Conservation (phyloP, 2,329 filamentous ascomycete species). For the Botryotinia globosa region DNA sequence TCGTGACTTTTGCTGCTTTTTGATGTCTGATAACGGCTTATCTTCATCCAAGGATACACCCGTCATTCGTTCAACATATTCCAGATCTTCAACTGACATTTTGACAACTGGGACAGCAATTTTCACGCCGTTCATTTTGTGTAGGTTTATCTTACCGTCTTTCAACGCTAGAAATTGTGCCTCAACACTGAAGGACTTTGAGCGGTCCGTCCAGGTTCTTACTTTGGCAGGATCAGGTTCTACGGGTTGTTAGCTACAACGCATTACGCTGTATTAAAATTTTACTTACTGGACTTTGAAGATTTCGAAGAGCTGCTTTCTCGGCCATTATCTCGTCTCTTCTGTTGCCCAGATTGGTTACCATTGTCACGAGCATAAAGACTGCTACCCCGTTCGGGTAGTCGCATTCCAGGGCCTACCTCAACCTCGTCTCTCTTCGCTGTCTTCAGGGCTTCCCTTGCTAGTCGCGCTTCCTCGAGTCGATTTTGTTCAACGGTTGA, state of each 20-base stretch:
- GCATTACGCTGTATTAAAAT: constrained; percentile 26
- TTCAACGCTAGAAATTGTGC: constrained; percentile 93
- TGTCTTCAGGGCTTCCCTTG: constrained; percentile 72
- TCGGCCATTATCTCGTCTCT: constrained; percentile 67
- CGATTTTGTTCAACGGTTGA: constrained; percentile 75
- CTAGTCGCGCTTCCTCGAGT: constrained; percentile 77
- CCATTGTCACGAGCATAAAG: constrained; percentile 63
- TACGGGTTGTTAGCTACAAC: constrained; percentile 40
- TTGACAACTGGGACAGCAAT: constrained; percentile 94
- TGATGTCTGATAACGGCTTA: constrained; percentile 86
- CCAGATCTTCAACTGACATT: constrained; percentile 92
- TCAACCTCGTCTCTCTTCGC: constrained; percentile 58
- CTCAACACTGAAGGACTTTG: constrained; percentile 94
- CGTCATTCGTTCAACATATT: constrained; percentile 88
- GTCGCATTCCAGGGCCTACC: constrained; percentile 74
- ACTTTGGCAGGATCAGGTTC: constrained; percentile 82
- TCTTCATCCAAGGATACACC: constrained; percentile 87
- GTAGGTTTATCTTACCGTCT: constrained; percentile 94
- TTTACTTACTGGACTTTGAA: constrained; percentile 67
- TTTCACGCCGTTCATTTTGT: constrained; percentile 97
- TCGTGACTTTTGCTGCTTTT: constrained; percentile 40
- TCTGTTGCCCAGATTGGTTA: constrained; percentile 70
- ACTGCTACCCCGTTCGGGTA: constrained; percentile 78
- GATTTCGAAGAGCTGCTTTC: constrained; percentile 53
- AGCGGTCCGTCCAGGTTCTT: constrained; percentile 91